Conservation (phyloP, 805 yeast genomes). For the Starmerella sirachaensis region DNA sequence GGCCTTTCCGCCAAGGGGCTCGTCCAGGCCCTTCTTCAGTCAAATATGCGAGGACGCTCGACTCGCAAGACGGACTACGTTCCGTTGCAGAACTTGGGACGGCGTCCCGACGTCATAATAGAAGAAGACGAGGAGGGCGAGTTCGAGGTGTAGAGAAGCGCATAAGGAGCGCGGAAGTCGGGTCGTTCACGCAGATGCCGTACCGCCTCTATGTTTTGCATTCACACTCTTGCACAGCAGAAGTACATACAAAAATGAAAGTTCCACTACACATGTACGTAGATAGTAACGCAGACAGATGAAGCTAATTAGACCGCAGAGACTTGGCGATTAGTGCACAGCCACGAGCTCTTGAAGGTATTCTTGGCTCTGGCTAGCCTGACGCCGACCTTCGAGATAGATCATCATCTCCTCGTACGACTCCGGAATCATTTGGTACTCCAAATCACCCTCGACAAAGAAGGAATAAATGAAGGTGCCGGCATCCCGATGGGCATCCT, state of each 20-base stretch:
- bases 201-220: not conserved
- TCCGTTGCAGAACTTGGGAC: constrained; percentile 14
- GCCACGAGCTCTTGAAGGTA: constrained; percentile 16
- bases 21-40: constrained; percentile 19
- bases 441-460: constrained; percentile 40
- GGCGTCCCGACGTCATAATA: constrained; percentile 19
- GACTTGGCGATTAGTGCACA: constrained; percentile 1
- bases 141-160: constrained; percentile 6
- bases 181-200: too few relatives aligned
- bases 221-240: not conserved
- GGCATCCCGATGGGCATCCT: constrained; percentile 51
- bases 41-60: constrained; percentile 7
- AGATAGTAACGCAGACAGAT: too few relatives aligned
- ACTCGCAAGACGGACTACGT: constrained; percentile 13
- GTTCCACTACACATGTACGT: too few relatives aligned
- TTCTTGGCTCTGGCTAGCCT: constrained; percentile 67
- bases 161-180: too few relatives aligned
- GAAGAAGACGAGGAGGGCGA: constrained; percentile 23
- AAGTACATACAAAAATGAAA: not conserved
- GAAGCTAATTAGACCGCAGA: too few relatives aligned
- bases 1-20: constrained; percentile 15
- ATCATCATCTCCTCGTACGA: constrained; percentile 87
- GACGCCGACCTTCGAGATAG: constrained; percentile 79
- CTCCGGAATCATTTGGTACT: constrained; percentile 69
- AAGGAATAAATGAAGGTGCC: constrained; percentile 84